Percentiles rank a stretch among this genome's conserved stretches.
phyloP scores from a whole-genome alignment of 208 protist genomes.

The Leishmania guyanensis region DNA sequence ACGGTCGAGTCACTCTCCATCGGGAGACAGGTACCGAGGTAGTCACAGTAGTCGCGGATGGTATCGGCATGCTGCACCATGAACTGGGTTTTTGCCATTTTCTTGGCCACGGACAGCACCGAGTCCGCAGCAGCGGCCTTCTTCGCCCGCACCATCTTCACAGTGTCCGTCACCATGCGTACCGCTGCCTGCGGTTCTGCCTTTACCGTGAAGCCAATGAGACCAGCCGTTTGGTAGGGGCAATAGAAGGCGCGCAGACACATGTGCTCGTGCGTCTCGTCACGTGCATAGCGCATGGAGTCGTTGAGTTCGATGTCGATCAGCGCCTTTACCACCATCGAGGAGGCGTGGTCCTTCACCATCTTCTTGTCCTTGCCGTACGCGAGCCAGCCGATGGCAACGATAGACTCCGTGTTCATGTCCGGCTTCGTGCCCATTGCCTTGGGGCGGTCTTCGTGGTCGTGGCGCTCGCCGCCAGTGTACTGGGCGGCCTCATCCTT shows the following conservation, averaged over 20 bases:
- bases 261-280: constrained; percentile 43
- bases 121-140: constrained; percentile 42
- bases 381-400: constrained; percentile 82
- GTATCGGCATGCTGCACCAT: constrained; percentile 64
- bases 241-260: constrained; percentile 81
- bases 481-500: constrained; percentile 71
- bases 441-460: constrained; percentile 87
- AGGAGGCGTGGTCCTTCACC: constrained; percentile 73
- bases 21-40: constrained; percentile 79
- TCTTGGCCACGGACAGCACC: constrained; percentile 59
- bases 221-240: constrained; percentile 77
- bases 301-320: constrained; percentile 70
- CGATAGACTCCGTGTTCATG: constrained; percentile 83
- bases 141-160: constrained; percentile 45
- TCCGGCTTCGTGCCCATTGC: constrained; percentile 87
- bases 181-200: constrained; percentile 56
- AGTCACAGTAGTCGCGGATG: constrained; percentile 86
- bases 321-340: constrained; percentile 66
- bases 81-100: constrained; percentile 59
- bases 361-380: constrained; percentile 57
- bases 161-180: constrained; percentile 64
- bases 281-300: constrained; percentile 46
- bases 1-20: constrained; percentile 41
- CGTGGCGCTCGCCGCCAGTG: constrained; percentile 75
- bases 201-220: constrained; percentile 77